Evolutionary conservation across 441 rosid species (phyloP).

Genomic region (Sinapis alba): DNA sequence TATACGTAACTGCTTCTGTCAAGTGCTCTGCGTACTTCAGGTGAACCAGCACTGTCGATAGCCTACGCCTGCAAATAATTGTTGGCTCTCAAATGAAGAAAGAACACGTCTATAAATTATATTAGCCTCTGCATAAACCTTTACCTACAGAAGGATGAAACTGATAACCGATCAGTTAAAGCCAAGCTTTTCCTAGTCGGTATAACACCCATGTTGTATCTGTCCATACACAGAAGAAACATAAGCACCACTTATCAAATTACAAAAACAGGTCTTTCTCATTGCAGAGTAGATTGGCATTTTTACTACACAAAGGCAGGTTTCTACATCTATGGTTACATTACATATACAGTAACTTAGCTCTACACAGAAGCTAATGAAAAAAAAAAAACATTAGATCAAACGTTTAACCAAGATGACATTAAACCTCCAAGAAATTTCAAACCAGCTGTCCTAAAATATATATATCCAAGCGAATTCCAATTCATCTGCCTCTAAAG

Average conservation of each 20-base stretch:
- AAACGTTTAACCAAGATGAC: not conserved
- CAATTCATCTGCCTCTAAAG: not conserved
- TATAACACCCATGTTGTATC: constrained; percentile 94
- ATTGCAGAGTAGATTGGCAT: not conserved
- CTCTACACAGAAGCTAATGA: not conserved
- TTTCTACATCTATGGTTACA: not conserved
- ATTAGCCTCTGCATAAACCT: too few relatives aligned
- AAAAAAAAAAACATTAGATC: not conserved
- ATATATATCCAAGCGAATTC: not conserved
- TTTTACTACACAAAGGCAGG: not conserved
- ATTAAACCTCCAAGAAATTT: not conserved
- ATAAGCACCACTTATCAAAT: not conserved
- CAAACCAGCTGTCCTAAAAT: not conserved
- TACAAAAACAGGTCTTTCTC: not conserved
- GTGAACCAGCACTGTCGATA: constrained; percentile 62
- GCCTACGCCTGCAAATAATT: constrained; percentile 74
- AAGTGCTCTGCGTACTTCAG: constrained; percentile 86
- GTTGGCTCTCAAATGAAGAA: too few relatives aligned
- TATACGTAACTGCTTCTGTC: constrained; percentile 89
- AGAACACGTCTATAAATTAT: too few relatives aligned
- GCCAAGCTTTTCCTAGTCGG: constrained; percentile 91
- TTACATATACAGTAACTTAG: not conserved
- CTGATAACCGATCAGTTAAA: constrained; percentile 70
- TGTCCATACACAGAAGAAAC: constrained; percentile 35
- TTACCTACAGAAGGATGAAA: constrained; percentile 88